Evolutionary conservation across 2,329 filamentous ascomycete genomes (phyloP), one percentile per base, ranked within the genome.

Genomic region (Zymoseptoria tritici): DNA sequence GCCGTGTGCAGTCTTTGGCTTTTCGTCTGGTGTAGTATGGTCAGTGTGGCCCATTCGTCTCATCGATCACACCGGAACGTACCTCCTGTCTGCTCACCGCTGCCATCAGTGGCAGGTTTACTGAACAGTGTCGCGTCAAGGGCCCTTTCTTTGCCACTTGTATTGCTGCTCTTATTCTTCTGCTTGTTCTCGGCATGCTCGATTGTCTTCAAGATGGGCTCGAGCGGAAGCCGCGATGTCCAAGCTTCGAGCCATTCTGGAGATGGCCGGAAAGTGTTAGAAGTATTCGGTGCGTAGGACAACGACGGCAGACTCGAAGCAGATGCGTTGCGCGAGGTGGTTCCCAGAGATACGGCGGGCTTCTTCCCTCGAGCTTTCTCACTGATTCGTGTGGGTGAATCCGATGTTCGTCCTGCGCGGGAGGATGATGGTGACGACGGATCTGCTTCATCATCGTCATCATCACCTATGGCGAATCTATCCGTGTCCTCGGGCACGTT

Each of bases 321-420:
- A 16, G 68, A 70, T 73, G 91, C 95, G 71, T 94, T 96, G 70
- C 96, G 91, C 50, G 68, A 71, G 13, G 63, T 60, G 20, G 54
- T 58, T 19, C 93, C 82, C 0, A 92, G 96, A 72, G 97, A 87
- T 81, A 1, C 90, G 89, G 11, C 91, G 26, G 93, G 94, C 85
- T 96, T 91, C 75, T 99, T 99, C 7, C 94, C 94, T 55, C 94
- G 82, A 16, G 94, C 94, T 74, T 97, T 99, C 75, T 97, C 94
- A 20, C 93, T 97, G 90, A 97, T 91, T 59, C 90, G 84, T 29
- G 96, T 26, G 9, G 53, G 60, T 42, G 55, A 49, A 31, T 50
- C 52, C 21, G 55, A 53, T 9, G 52, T 49, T 8, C 74, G 72
- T 97, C 92, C 20, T 86, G 81, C 13, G 91, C 26, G 85, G 84